Evolutionary conservation across 2,329 filamentous ascomycete species (phyloP).

Genomic region (Penicillium sp.): DNA sequence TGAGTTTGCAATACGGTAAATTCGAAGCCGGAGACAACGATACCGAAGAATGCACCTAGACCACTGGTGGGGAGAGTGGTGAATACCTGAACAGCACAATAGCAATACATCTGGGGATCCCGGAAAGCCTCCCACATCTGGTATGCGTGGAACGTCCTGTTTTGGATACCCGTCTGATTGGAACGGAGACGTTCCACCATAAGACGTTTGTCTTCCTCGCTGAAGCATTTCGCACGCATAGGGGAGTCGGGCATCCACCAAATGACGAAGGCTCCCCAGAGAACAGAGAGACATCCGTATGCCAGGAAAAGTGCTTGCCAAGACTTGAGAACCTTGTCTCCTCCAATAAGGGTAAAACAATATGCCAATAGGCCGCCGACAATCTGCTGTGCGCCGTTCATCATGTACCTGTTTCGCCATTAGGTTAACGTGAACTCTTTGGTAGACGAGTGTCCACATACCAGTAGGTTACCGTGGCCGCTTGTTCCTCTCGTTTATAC

Average conservation of each 20-base stretch:
- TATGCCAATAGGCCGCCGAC: slow-evolving; percentile 68
- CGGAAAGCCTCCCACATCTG: slow-evolving; percentile 57
- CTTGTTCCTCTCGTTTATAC: slow-evolving; percentile 69
- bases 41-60: slow-evolving; percentile 69
- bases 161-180: slow-evolving; percentile 62
- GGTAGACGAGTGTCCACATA: slow-evolving; percentile 25
- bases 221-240: slow-evolving; percentile 69
- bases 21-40: slow-evolving; percentile 68
- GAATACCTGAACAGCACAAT: slow-evolving; percentile 64
- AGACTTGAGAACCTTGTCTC: slow-evolving; percentile 53
- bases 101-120: slow-evolving; percentile 67
- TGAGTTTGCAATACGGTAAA: slow-evolving; percentile 68
- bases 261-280: slow-evolving; percentile 64
- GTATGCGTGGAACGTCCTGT: slow-evolving; percentile 52
- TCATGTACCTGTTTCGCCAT: slow-evolving; percentile 56
- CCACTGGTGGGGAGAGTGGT: slow-evolving; percentile 72
- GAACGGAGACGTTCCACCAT: slow-evolving; percentile 60
- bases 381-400: slow-evolving; percentile 72
- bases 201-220: slow-evolving; percentile 62
- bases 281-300: slow-evolving; percentile 61
- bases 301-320: slow-evolving; percentile 69
- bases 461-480: slow-evolving; percentile 65
- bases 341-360: slow-evolving; percentile 50
- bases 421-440: neutral
- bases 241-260: slow-evolving; percentile 66